Evolutionary conservation across 805 yeast species (phyloP).

Genomic region (Sugiyamaella lignohabitans): DNA sequence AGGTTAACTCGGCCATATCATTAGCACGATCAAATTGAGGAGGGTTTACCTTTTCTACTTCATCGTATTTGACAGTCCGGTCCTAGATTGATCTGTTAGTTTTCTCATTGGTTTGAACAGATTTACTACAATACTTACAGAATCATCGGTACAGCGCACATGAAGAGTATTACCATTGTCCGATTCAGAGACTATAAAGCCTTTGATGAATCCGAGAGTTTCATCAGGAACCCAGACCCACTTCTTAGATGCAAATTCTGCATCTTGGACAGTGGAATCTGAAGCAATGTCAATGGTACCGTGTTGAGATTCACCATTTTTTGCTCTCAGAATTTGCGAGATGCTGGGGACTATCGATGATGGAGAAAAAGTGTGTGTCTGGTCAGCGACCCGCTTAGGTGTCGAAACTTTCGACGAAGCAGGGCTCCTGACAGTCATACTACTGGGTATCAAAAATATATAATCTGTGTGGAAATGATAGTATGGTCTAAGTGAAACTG

Average conservation of each 20-base stretch:
- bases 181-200: constrained; percentile 45
- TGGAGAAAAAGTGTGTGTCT: constrained; percentile 6
- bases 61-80: constrained; percentile 38
- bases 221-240: constrained; percentile 77
- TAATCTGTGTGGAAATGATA: background rate
- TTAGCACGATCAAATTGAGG: constrained; percentile 81
- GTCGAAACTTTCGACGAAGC: background rate
- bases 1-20: constrained; percentile 94
- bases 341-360: constrained; percentile 8
- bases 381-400: background rate
- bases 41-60: constrained; percentile 73
- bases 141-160: constrained; percentile 37
- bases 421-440: background rate
- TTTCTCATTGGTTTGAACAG: constrained; percentile 12
- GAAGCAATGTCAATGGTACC: background rate
- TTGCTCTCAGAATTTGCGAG: constrained; percentile 10
- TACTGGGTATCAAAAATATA: background rate
- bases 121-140: constrained; percentile 21
- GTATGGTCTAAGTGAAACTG: background rate
- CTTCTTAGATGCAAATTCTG: constrained; percentile 36
- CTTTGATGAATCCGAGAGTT: constrained; percentile 53
- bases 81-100: constrained; percentile 21
- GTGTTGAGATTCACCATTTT: background rate
- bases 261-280: constrained; percentile 19
- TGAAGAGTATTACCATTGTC: constrained; percentile 33